Base-by-base conservation (phyloP, 1,284 basidiomycete genomes). In the Apiotrichum brassicae region DNA sequence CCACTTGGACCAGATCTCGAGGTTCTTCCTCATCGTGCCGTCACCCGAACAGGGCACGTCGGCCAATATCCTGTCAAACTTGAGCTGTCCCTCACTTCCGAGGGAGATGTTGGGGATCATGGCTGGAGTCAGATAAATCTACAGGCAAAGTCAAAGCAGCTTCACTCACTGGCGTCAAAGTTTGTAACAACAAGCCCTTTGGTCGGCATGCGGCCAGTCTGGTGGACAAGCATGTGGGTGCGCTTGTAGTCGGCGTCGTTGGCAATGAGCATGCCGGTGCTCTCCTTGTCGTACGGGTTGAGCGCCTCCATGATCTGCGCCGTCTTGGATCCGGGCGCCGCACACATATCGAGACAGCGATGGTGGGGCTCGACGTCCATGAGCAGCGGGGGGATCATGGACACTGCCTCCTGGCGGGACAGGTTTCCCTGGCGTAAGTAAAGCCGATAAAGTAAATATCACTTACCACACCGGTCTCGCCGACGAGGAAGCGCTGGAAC, bases 11-110 rank as follows among this genome's bases (percentile, higher is more conserved):
- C 95, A 99, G 51, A 99, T 95, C 2, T 85, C 87, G 18, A 87
- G 70, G 70, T 98, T 98, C 77, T 98, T 98, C 54, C 95, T 77
- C 56, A 97, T 73, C 1, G 95, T 99, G 0, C 93, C 95, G 71
- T 99, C 95, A 9, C 95, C 95, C 60, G 87, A 91, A 72, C 95
- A 75, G 37, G 95, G 95, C 3, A 99, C 95, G 70, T 98, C 95
- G 51, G 91, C 94, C 25, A 99, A 75, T 50, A 99, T 94, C 26
- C 94, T 77, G 71, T 98, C 94, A 65, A 94, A 99, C 50, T 85
- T 73, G 51, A 99, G 77, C 36, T 72, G 73, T 64, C 75, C 65
- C 48, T 57, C 57, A 18, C 59, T 53, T 22, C 64, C 65, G 52
- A 73, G 57, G 49, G 78, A 81, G 62, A 94, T 81, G 22, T 80